A percentile compares a stretch with the other conserved stretches of the same genome.
Conservation (phyloP, 306 rosid genomes). For the Lablab purpureus region DNA sequence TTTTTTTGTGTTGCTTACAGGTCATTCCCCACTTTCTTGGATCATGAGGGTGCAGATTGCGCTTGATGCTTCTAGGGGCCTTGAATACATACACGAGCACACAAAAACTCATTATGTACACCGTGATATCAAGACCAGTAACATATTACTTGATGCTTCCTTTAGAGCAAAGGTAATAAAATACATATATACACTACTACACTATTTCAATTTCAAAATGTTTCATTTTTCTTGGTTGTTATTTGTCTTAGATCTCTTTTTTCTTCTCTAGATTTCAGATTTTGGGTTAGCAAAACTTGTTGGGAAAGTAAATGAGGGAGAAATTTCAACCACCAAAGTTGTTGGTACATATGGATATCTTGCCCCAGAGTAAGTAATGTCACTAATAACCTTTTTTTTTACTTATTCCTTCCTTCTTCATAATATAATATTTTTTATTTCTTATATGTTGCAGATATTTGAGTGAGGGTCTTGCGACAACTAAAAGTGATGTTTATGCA, state of each 20-base stretch:
- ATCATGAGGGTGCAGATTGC: constrained; percentile 94
- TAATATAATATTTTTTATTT: neutral
- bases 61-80: constrained; percentile 95
- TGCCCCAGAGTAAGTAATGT: constrained; percentile 89
- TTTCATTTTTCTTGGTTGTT: constrained; percentile 36
- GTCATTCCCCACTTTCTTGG: constrained; percentile 95
- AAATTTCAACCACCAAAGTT: constrained; percentile 80
- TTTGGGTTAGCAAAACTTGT: constrained; percentile 96
- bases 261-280: constrained; percentile 80
- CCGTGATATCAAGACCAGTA: constrained; percentile 98
- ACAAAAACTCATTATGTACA: constrained; percentile 94
- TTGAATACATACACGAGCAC: constrained; percentile 99
- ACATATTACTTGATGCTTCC: constrained; percentile 88
- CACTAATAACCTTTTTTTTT: neutral
- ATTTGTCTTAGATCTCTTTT: constrained; percentile 26
- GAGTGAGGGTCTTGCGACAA: constrained; percentile 90
- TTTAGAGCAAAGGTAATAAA: constrained; percentile 83
- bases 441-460: constrained; percentile 70
- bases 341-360: constrained; percentile 98
- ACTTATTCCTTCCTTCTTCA: constrained; percentile 29
- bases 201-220: constrained; percentile 18
- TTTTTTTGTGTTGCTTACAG: constrained; percentile 54
- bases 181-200: constrained; percentile 7
- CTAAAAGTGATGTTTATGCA: constrained; percentile 94
- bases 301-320: constrained; percentile 84